Base-by-base conservation (phyloP, 1,139 yeast species). In the Tardiomyces blankii region DNA sequence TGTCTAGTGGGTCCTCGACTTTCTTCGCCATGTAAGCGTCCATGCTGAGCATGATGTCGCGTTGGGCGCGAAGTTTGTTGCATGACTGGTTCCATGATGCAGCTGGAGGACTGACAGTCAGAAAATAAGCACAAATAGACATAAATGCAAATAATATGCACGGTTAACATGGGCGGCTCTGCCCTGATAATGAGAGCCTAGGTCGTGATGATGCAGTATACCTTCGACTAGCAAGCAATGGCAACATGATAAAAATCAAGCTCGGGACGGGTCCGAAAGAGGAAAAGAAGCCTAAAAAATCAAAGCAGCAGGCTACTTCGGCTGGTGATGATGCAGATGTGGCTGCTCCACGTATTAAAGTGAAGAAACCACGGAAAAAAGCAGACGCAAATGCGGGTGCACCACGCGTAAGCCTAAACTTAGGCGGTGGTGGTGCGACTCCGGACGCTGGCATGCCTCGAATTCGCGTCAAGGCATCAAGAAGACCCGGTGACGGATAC, bases 401-500 rank as follows among this genome's bases (percentile, higher is more conserved):
- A 13, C 41, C 41, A 4, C 25, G 41, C 28, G 27, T 39, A 12
- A 18, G 27, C 13, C 30, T 39, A 13, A 39, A 18, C 18, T 11
- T 38, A 12, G 18, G 18, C 6, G 19, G 19, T 3, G 18, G n/a
- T 5, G 35, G 35, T 5, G 48, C 18, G 45, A 43, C 21, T 41
- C 44, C 13, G 9, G 35, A 30, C 5, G 35, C 35, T 5, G 35
- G 35, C 9, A 11, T 79, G 0, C 89, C 91, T 0, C 69, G 80
- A 41, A 80, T 87, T 46, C 68, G 93, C 51, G 80, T 89, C 47
- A 87, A 86, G 58, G 94, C 95, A 0, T 82, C 86, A 0, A 68
- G 95, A 53, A 74, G 83, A 9, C 94, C 95, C 0, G 96, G 96
- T 1, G 96, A 89, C 55, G 97, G 97, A 0, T 91, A 91, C 63